Conservation (phyloP, 768 basidiomycete genomes). For the Podaxis sp. region DNA sequence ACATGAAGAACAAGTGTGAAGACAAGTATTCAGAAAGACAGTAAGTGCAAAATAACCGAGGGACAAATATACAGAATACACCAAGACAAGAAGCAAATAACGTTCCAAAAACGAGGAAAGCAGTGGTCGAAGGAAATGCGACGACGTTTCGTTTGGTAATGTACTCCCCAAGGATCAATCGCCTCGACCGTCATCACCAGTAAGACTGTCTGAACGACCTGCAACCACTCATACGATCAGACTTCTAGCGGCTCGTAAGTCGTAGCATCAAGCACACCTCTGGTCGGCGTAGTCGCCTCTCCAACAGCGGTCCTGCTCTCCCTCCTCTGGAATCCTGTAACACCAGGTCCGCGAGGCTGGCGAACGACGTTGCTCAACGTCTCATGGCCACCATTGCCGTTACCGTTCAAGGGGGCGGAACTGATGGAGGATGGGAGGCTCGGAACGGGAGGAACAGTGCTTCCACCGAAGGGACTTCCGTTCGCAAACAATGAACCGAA, state of each 20-base stretch:
- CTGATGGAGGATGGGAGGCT: conserved; percentile 63
- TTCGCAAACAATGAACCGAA: conserved; percentile 72
- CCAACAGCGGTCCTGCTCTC: conserved; percentile 54
- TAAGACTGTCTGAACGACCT: conserved; percentile 46
- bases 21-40: conserved; percentile 31
- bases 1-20: conserved; percentile 27
- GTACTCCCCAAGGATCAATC: conserved; percentile 25
- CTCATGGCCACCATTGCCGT: conserved; percentile 40
- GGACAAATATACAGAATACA: conserved; percentile 11
- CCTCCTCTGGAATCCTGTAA: conserved; percentile 69
- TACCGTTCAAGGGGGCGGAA: conserved; percentile 44
- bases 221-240: conserved; percentile 41
- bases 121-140: conserved; percentile 9
- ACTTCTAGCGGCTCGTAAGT: conserved; percentile 88
- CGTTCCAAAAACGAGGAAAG: conserved; percentile 15
- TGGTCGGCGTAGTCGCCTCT: conserved; percentile 43
- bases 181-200: conserved; percentile 44
- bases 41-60: conserved; percentile 23
- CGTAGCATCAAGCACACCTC: conserved; percentile 79
- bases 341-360: conserved; percentile 83
- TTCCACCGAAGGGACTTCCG: conserved; percentile 45
- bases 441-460: conserved; percentile 74
- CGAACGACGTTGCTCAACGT: conserved; percentile 60
- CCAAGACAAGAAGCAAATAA: conserved; percentile 17
- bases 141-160: not conserved